phyloP scores from a whole-genome alignment of 805 yeast genomes.

The Yarrowia phangngaensis region DNA sequence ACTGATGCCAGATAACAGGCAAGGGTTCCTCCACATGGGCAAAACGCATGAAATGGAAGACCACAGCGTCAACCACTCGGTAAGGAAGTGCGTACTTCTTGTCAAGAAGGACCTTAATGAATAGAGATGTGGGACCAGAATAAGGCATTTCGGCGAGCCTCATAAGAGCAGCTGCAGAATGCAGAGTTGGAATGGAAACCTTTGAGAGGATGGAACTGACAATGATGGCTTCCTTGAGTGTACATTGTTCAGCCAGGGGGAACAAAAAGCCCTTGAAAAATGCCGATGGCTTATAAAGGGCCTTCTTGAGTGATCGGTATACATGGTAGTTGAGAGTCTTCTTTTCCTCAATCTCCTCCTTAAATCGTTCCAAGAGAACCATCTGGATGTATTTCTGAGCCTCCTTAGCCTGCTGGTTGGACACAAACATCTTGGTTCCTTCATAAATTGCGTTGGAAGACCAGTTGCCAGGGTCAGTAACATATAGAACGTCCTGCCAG shows the following conservation, averaged over 20 bases:
- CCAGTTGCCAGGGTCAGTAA: slow-evolving; percentile 91
- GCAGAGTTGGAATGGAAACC: slow-evolving; percentile 89
- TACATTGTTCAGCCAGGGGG: slow-evolving; percentile 79
- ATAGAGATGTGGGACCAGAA: slow-evolving; percentile 83
- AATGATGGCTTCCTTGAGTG: slow-evolving; percentile 90
- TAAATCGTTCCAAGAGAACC: slow-evolving; percentile 42
- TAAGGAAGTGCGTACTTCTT: slow-evolving; percentile 96
- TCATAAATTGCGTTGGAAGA: slow-evolving; percentile 92
- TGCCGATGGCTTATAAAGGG: slow-evolving; percentile 95
- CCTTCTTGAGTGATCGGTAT: slow-evolving; percentile 85
- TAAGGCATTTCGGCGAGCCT: slow-evolving; percentile 79
- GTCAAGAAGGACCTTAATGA: slow-evolving; percentile 83
- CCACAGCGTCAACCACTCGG: slow-evolving; percentile 91
- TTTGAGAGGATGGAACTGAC: slow-evolving; percentile 87
- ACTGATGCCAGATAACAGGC: slow-evolving; percentile 97
- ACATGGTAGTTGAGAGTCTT: slow-evolving; percentile 81
- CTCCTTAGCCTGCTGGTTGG: slow-evolving; percentile 80
- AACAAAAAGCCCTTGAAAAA: slow-evolving; percentile 94
- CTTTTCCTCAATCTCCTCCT: slow-evolving; percentile 42
- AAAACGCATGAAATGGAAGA: slow-evolving; percentile 89
- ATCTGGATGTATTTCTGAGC: slow-evolving; percentile 75
- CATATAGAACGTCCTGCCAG: slow-evolving; percentile 94
- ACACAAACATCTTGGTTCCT: slow-evolving; percentile 86
- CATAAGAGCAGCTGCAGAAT: slow-evolving; percentile 92
- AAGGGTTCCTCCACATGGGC: slow-evolving; percentile 47